These are phyloP conservation scores for Alternaria sp. DNA, from an alignment of 2,329 filamentous ascomycete genomes.

Conservation along the genomic window DNA sequence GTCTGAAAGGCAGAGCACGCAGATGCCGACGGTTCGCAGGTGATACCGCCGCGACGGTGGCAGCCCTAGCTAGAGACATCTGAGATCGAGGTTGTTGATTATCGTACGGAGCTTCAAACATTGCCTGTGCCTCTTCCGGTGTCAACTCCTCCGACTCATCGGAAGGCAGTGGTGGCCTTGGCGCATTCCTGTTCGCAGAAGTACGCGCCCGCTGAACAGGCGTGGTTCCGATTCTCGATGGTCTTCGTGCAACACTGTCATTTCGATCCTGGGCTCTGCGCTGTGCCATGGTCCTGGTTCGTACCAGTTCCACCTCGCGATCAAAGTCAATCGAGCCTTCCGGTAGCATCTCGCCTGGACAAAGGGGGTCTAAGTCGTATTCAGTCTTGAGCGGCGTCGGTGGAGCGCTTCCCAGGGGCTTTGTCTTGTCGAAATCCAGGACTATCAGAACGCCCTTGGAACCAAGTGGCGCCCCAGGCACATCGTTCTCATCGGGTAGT, in stretches of 20 bases:
- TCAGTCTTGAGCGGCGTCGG: slow-evolving; percentile 38
- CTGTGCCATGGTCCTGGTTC: slow-evolving; percentile 47
- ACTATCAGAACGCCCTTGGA: slow-evolving; percentile 48
- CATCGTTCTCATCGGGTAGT: slow-evolving; percentile 28
- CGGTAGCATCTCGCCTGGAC: slow-evolving; percentile 46
- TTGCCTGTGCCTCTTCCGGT: slow-evolving; percentile 43
- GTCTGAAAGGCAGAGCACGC: slow-evolving; percentile 60
- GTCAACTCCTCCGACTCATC: slow-evolving; percentile 44
- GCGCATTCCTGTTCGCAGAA: slow-evolving; percentile 26
- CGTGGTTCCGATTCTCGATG: slow-evolving; percentile 33
- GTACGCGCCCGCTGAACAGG: slow-evolving; percentile 41
- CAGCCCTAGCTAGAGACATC: slow-evolving; percentile 47
- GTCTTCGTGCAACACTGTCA: slow-evolving; percentile 25
- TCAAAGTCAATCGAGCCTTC: slow-evolving; percentile 51
- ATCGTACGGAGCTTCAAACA: slow-evolving; percentile 50
- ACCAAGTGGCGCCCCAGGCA: slow-evolving; percentile 33
- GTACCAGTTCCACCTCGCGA: slow-evolving; percentile 48
- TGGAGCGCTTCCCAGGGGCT: slow-evolving; percentile 23
- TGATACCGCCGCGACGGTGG: slow-evolving; percentile 65
- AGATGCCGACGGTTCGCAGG: slow-evolving; percentile 73
- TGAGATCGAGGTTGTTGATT: slow-evolving; percentile 50
- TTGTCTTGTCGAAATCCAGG: slow-evolving; percentile 47
- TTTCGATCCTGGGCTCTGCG: slow-evolving; percentile 40
- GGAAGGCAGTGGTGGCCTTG: slow-evolving; percentile 23
- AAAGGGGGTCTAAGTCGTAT: slow-evolving; percentile 47